Evolutionary conservation across 2,329 filamentous ascomycete species (phyloP), one percentile per base, ranked within the genome.

Genomic region (Calonectria ilicicola): DNA sequence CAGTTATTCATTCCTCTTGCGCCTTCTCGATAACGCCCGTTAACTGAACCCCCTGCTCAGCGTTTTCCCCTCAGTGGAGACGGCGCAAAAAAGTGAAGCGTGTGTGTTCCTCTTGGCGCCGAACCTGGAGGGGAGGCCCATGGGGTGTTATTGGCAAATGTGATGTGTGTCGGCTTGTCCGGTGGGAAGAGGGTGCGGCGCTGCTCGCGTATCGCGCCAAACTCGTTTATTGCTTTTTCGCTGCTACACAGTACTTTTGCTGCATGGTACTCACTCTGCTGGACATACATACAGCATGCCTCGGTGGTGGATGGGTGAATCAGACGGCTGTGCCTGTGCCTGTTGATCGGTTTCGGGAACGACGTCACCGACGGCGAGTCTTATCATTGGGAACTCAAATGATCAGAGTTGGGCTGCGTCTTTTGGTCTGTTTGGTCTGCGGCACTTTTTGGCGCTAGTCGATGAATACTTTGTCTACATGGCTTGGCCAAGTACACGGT

Each of bases 121-220:
- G 49, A 49, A 23, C 2, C 53, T 32, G 32, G 32, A 35, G n/a
- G 32, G 29, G 12, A 15, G 14, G 17, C 12, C 9, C 32, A 35
- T 35, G 7, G 32, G 9, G 44, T 77, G 66, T 75, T 58, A 76
- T 77, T 77, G 75, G 75, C 44, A 69, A 77, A 67, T 27, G 19
- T 42, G 38, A 14, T 44, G 19, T 32, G 32, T 32, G 29, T 53
- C 53, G 65, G 65, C 26, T 35, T 2, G 63, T 42, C 71, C 69
- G 72, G 56, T 62, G 56, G n/a, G 38, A 62, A 4, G 40, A 60
- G 5, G 35, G 60, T 35, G 42, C 58, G 56, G 26, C 49, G 51
- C 32, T 21, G 35, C 40, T 76, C 76, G 76, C 65, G 38, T 78
- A 68, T 73, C 76, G 76, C 76, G 75, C 71, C 70, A 68, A 67